A percentile compares a stretch with the other conserved stretches of the same genome.
Evolutionary conservation across 2,329 filamentous ascomycete species (phyloP).

Genomic region (Alternaria solani): DNA sequence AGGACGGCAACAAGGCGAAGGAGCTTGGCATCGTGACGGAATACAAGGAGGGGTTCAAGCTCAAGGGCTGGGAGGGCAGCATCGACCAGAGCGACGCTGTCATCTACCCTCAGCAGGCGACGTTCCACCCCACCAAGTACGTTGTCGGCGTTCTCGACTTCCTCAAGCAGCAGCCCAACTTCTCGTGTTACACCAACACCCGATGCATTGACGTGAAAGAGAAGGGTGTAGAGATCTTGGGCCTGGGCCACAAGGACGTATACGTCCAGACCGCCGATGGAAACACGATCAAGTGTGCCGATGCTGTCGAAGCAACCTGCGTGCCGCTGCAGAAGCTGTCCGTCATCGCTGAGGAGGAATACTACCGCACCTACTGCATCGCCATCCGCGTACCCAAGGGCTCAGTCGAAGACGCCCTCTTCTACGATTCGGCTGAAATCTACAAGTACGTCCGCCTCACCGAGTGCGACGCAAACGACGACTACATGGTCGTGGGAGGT

Average conservation of each 20-base stretch:
- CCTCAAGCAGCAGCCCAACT: slow-evolving; percentile 61
- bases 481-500: slow-evolving; percentile 65
- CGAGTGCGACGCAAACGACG: slow-evolving; percentile 60
- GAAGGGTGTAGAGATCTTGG: slow-evolving; percentile 56
- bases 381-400: slow-evolving; percentile 63
- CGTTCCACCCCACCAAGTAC: slow-evolving; percentile 67
- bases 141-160: slow-evolving; percentile 61
- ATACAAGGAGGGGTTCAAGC: slow-evolving; percentile 56
- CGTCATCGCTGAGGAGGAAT: slow-evolving; percentile 63
- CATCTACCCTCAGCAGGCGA: slow-evolving; percentile 59
- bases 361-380: slow-evolving; percentile 64
- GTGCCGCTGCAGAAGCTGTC: slow-evolving; percentile 65
- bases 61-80: slow-evolving; percentile 62
- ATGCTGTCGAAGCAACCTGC: slow-evolving; percentile 63
- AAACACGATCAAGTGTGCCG: slow-evolving; percentile 57
- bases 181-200: slow-evolving; percentile 62
- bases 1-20: slow-evolving; percentile 57
- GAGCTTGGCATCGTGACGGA: slow-evolving; percentile 55
- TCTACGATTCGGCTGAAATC: slow-evolving; percentile 63
- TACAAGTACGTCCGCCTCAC: slow-evolving; percentile 67
- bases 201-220: slow-evolving; percentile 60
- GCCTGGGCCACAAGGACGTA: slow-evolving; percentile 57
- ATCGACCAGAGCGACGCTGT: slow-evolving; percentile 62
- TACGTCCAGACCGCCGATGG: slow-evolving; percentile 58
- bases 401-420: slow-evolving; percentile 61